Evolutionary conservation across 352 stramenopile genomes (phyloP).

Genomic region (Phytopythium kandeliae): DNA sequence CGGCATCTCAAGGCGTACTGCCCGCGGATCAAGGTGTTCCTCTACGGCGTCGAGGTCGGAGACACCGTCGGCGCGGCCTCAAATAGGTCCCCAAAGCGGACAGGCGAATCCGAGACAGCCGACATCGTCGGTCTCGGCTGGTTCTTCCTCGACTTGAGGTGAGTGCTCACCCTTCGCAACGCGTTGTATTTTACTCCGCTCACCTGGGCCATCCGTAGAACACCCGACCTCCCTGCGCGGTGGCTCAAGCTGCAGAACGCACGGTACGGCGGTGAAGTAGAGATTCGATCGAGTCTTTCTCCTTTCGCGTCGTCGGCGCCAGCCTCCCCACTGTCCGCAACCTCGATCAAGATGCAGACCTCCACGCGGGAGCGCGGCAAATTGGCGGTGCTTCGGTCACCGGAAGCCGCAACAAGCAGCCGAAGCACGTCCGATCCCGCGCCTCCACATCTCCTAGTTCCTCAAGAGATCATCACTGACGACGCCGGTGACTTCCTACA

Average conservation of each 20-base stretch:
- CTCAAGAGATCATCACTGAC: constrained; percentile 6
- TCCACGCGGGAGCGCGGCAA: not conserved
- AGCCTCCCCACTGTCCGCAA: no score
- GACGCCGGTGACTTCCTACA: constrained; percentile 44
- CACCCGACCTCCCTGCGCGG: constrained; percentile 53
- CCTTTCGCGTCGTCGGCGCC: constrained; percentile 3
- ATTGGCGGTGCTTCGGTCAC: not conserved
- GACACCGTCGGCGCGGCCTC: not conserved
- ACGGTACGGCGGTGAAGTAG: constrained; percentile 60
- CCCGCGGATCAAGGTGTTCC: constrained; percentile 62
- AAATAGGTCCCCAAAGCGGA: not conserved
- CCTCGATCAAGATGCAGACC: not conserved
- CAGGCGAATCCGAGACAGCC: constrained; percentile 7
- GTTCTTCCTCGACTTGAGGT: constrained; percentile 82
- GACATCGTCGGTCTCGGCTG: constrained; percentile 63
- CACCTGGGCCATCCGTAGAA: constrained; percentile 18
- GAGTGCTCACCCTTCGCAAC: not conserved
- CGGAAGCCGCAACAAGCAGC: not conserved
- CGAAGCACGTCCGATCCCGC: no score
- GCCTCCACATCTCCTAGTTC: not conserved
- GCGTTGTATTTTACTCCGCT: not conserved
- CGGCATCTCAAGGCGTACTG: constrained; percentile 58
- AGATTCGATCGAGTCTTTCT: constrained; percentile 40
- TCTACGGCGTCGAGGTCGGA: constrained; percentile 50
- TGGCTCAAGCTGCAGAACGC: constrained; percentile 76